Conservation (phyloP, 805 yeast species). For the Starmerella bombicola region DNA sequence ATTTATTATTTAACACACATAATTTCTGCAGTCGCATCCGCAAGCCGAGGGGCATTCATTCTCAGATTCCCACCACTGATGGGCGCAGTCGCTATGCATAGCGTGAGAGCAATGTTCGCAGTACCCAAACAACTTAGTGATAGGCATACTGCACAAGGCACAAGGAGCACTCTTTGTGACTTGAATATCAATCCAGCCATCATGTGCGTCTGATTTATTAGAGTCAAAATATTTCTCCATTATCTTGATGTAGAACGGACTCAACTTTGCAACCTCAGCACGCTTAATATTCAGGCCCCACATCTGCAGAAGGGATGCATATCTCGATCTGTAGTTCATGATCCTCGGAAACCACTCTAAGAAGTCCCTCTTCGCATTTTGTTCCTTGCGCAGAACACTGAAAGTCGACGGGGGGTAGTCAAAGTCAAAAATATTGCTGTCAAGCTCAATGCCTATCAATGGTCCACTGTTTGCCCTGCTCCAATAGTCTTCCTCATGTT, state of each 20-base stretch:
- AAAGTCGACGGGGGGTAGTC: neutral
- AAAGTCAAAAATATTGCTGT: conserved; percentile 2
- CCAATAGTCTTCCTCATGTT: neutral
- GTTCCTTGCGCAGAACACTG: neutral
- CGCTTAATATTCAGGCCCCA: conserved; percentile 83
- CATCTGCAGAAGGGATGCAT: conserved; percentile 59
- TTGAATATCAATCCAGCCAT: conserved; percentile 3
- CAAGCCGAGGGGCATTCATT: conserved; percentile 74
- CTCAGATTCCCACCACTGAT: conserved; percentile 57
- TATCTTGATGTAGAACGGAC: conserved; percentile 28
- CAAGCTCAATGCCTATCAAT: neutral
- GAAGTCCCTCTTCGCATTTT: neutral
- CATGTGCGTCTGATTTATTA: neutral
- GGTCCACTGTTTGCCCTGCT: neutral
- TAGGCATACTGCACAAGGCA: conserved; percentile 50
- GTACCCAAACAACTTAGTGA: conserved; percentile 46
- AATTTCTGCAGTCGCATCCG: conserved; percentile 51
- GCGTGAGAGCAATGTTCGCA: conserved; percentile 72
- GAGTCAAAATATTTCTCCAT: neutral
- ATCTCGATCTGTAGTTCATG: conserved; percentile 45
- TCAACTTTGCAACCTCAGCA: conserved; percentile 64
- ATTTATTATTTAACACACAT: neutral
- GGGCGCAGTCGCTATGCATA: conserved; percentile 66
- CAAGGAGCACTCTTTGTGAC: conserved; percentile 36
- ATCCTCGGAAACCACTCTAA: conserved; percentile 12